A percentile compares a stretch with the other conserved stretches of the same genome.
Evolutionary conservation across 305 asterid species (phyloP).

Genomic region (Fraxinus paxiana): DNA sequence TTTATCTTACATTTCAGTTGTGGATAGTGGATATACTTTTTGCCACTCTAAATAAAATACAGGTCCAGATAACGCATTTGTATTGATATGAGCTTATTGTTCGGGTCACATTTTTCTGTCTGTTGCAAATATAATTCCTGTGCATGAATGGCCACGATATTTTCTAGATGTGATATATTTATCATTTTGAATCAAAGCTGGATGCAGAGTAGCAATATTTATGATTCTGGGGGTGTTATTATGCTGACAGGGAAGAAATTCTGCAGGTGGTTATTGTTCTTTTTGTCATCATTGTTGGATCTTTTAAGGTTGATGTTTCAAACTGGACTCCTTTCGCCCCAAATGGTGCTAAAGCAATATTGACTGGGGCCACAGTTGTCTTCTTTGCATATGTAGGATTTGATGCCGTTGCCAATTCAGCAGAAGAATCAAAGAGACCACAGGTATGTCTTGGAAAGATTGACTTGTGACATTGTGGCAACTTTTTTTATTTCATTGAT

Average conservation of each 20-base stretch:
- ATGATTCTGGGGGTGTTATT: neutral
- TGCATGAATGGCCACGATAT: neutral
- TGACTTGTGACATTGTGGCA: conserved; percentile 5
- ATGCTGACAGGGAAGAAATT: conserved; percentile 29
- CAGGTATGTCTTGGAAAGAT: conserved; percentile 46
- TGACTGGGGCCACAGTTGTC: conserved; percentile 94
- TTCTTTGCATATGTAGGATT: conserved; percentile 96
- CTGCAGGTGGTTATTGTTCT: conserved; percentile 79
- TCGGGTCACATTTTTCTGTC: neutral
- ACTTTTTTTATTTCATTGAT: neutral
- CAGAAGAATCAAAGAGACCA: conserved; percentile 93
- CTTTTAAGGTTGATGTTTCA: conserved; percentile 72
- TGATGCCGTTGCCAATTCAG: conserved; percentile 97
- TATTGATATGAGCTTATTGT: neutral
- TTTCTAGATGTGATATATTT: neutral
- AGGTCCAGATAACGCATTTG: neutral
- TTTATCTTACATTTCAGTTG: neutral
- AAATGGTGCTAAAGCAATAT: conserved; percentile 55
- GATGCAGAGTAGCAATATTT: conserved; percentile 17
- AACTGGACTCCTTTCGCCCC: conserved; percentile 94
- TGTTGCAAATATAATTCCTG: neutral
- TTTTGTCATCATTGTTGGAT: conserved; percentile 67
- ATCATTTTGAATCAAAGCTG: conserved; percentile 6
- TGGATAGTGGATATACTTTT: neutral
- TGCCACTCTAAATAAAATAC: neutral